These are phyloP conservation scores for Maudiozyma pseudohumilis DNA, from an alignment of 805 yeast genomes.

Conservation along the genomic window DNA sequence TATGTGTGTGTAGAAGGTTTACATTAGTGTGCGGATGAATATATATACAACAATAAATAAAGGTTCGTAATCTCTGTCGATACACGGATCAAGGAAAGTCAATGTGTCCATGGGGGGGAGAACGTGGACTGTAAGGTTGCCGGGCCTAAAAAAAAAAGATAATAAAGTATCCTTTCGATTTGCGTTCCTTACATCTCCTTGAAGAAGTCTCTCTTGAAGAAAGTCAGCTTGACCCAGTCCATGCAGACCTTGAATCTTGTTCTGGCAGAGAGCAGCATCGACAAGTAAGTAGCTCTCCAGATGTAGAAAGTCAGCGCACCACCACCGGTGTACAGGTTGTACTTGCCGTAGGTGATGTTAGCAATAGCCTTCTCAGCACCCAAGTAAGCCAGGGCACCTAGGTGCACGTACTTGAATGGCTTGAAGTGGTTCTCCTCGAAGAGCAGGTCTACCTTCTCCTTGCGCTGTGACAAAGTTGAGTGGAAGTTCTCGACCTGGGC, in stretches of 20 bases:
- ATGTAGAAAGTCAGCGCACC: slow-evolving; percentile 81
- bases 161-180: neutral
- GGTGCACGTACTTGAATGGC: slow-evolving; percentile 75
- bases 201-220: slow-evolving; percentile 90
- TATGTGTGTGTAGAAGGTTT: neutral
- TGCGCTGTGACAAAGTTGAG: slow-evolving; percentile 30
- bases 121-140: too few species aligned
- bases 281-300: slow-evolving; percentile 87
- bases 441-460: slow-evolving; percentile 33
- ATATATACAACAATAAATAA: too few species aligned
- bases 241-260: slow-evolving; percentile 76
- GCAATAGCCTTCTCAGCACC: slow-evolving; percentile 94
- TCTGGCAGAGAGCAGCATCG: slow-evolving; percentile 81
- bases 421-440: slow-evolving; percentile 40
- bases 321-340: slow-evolving; percentile 76
- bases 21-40: neutral
- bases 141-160: neutral
- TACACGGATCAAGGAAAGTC: too few species aligned
- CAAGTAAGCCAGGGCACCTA: slow-evolving; percentile 87
- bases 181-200: slow-evolving; percentile 45
- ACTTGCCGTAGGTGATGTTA: slow-evolving; percentile 69
- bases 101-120: too few species aligned
- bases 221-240: slow-evolving; percentile 81
- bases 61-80: too few species aligned
- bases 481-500: slow-evolving; percentile 33